Conservation (phyloP, 2,329 filamentous ascomycete genomes). For the Hypoxylon sp. region DNA sequence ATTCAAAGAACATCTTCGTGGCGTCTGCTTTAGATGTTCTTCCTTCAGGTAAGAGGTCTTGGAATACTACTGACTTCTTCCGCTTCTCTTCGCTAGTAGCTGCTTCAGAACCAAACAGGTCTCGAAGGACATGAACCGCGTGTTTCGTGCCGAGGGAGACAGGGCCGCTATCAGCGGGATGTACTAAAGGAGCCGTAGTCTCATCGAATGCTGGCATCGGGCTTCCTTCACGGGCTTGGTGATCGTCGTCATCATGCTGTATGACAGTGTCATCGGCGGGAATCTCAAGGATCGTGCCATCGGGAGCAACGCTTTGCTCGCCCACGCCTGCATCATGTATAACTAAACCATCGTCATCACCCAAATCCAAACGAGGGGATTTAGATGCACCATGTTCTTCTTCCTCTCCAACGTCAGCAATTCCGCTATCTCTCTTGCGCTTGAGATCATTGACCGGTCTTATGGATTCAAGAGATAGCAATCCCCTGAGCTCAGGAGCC, state of each 20-base stretch:
- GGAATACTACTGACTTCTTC: slow-evolving; percentile 87
- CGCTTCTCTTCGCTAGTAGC: slow-evolving; percentile 79
- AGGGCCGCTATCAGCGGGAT: slow-evolving; percentile 86
- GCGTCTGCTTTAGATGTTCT: slow-evolving; percentile 89
- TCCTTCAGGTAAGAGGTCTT: slow-evolving; percentile 87
- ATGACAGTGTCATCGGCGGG: slow-evolving; percentile 67
- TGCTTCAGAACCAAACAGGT: slow-evolving; percentile 83
- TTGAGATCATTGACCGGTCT: slow-evolving; percentile 85
- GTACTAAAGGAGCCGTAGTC: slow-evolving; percentile 80
- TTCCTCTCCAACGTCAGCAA: slow-evolving; percentile 82
- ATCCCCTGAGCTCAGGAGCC: slow-evolving; percentile 93
- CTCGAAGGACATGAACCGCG: slow-evolving; percentile 93
- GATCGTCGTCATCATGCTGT: slow-evolving; percentile 63
- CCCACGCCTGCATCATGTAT: slow-evolving; percentile 66
- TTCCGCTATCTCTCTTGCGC: slow-evolving; percentile 91
- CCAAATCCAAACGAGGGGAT: slow-evolving; percentile 78
- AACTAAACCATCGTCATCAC: slow-evolving; percentile 71
- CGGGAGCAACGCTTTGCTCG: slow-evolving; percentile 68
- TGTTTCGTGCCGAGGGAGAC: slow-evolving; percentile 94
- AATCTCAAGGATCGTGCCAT: slow-evolving; percentile 76
- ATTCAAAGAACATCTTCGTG: slow-evolving; percentile 99
- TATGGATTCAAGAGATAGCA: slow-evolving; percentile 89
- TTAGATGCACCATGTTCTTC: slow-evolving; percentile 74
- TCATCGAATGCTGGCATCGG: slow-evolving; percentile 80
- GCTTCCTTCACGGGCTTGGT: slow-evolving; percentile 61